phyloP scores from a whole-genome alignment of 805 yeast genomes.

The Lipomyces kockii region DNA sequence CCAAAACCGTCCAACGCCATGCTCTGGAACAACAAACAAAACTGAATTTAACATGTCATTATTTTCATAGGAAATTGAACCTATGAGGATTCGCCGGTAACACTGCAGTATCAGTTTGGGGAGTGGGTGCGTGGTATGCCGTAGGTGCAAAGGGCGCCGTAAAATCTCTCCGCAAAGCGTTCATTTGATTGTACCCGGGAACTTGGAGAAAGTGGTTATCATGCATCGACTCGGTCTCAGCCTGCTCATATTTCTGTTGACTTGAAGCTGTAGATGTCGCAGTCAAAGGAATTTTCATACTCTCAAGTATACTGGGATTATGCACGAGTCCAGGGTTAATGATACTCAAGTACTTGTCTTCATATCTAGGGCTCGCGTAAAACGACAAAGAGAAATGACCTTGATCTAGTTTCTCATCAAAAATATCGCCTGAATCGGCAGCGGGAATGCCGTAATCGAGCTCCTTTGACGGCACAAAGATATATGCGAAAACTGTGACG shows the following conservation, averaged over 20 bases:
- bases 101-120: not conserved
- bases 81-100: not conserved
- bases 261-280: conserved; percentile 3
- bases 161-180: not conserved
- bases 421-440: conserved; percentile 3
- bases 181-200: not conserved
- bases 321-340: not conserved
- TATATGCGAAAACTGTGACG: conserved; percentile 19
- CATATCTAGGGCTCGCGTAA: conserved; percentile 34
- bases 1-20: conserved; percentile 3
- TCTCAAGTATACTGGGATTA: not conserved
- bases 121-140: not conserved
- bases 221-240: not conserved
- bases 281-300: not conserved
- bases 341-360: conserved; percentile 25
- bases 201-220: not conserved
- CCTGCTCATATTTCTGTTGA: not conserved
- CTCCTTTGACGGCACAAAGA: conserved; percentile 11
- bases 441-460: not conserved
- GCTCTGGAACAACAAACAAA: not conserved
- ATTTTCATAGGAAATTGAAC: conserved; percentile 3
- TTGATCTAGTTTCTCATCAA: not conserved
- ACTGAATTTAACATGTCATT: not conserved
- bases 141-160: not conserved
- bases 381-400: conserved; percentile 27